A percentile compares a stretch with the other conserved stretches of the same genome.
Evolutionary conservation across 1,139 yeast species (phyloP).

Genomic region (Pichiaceae sp.): DNA sequence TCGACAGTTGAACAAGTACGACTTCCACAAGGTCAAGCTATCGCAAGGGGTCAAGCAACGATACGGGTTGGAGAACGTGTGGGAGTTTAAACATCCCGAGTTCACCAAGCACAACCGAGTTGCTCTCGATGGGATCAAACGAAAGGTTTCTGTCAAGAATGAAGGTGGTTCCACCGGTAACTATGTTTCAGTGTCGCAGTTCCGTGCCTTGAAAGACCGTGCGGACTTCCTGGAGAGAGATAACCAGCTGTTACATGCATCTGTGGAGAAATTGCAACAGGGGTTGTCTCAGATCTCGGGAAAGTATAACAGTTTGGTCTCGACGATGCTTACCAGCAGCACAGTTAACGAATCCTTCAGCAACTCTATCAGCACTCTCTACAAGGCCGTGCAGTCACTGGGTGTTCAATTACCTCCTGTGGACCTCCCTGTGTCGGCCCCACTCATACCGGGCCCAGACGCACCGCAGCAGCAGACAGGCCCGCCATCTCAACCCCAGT

Average conservation of each 20-base stretch:
- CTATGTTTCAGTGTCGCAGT: conserved; percentile 16
- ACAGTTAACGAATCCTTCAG: conserved; percentile 49
- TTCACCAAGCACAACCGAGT: conserved; percentile 66
- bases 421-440: conserved; percentile 34
- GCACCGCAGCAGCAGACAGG: conserved; percentile 6
- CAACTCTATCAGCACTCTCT: conserved; percentile 40
- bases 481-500: conserved; percentile 1
- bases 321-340: conserved; percentile 48
- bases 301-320: conserved; percentile 59
- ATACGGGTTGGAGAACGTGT: conserved; percentile 69
- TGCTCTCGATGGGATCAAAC: conserved; percentile 66
- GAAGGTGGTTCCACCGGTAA: conserved; percentile 12
- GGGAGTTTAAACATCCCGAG: conserved; percentile 94
- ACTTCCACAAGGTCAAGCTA: conserved; percentile 81
- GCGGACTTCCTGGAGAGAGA: conserved; percentile 17
- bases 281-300: conserved; percentile 11
- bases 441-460: neutral
- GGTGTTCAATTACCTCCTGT: conserved; percentile 64
- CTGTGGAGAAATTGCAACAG: conserved; percentile 10
- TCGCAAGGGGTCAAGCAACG: conserved; percentile 19
- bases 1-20: conserved; percentile 90
- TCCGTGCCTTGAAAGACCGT: conserved; percentile 18
- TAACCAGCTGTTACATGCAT: conserved; percentile 11
- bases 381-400: conserved; percentile 40
- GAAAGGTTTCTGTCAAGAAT: conserved; percentile 59